Percentiles rank a stretch among this genome's conserved stretches.
Evolutionary conservation across 768 basidiomycete genomes (phyloP).

Genomic region (Auricularia sp.): DNA sequence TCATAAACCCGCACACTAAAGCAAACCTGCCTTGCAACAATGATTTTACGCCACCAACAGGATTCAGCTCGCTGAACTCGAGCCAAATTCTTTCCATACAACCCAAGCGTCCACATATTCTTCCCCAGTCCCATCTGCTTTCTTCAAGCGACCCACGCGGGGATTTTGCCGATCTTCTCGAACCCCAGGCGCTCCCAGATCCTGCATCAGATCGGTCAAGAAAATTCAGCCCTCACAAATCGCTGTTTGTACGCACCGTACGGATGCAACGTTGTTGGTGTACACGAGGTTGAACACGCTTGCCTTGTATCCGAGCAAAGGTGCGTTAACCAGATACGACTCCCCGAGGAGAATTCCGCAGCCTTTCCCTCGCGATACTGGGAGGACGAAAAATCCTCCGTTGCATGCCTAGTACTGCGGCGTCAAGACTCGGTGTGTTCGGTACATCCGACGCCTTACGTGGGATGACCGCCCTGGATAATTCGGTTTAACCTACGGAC

Average conservation of each 20-base stretch:
- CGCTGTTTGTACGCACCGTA: constrained; percentile 36
- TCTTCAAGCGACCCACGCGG: constrained; percentile 64
- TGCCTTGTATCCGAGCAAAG: constrained; percentile 61
- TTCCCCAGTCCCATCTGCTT: constrained; percentile 60
- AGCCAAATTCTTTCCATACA: constrained; percentile 45
- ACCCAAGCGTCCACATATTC: constrained; percentile 87
- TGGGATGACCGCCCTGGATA: constrained; percentile 87
- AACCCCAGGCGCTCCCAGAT: constrained; percentile 84
- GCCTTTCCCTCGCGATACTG: constrained; percentile 48
- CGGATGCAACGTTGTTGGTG: constrained; percentile 68
- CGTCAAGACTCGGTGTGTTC: not conserved
- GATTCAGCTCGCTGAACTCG: not conserved
- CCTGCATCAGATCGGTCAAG: constrained; percentile 22
- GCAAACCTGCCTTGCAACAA: too few relatives aligned
- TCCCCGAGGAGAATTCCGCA: constrained; percentile 64
- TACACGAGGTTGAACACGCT: constrained; percentile 91
- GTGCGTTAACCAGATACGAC: constrained; percentile 75
- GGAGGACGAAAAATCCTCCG: constrained; percentile 76
- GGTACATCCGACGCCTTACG: constrained; percentile 38
- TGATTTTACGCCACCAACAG: not conserved
- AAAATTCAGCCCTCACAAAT: not conserved
- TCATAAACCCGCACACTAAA: too few relatives aligned
- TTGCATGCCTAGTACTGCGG: constrained; percentile 59
- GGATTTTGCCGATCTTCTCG: constrained; percentile 66
- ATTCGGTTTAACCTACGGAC: constrained; percentile 63